Percentiles rank a stretch among this genome's conserved stretches.
Conservation (phyloP, 2,329 filamentous ascomycete species). For the Curvularia spicifera region DNA sequence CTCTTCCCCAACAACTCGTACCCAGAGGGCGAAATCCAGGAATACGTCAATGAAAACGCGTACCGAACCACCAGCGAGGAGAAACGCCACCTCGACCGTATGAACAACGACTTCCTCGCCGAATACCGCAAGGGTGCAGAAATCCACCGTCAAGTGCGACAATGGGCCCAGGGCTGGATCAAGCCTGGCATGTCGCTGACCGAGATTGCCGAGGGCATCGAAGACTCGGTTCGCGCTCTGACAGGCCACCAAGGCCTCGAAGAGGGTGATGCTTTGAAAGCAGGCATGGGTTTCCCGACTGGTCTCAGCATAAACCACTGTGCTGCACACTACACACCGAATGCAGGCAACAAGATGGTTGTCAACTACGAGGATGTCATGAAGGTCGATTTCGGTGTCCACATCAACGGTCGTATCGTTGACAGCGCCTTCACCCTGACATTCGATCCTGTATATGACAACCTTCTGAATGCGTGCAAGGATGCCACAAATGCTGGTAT, state of each 20-base stretch:
- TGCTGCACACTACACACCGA: conserved; percentile 86
- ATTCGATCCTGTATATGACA: conserved; percentile 72
- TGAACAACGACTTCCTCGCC: conserved; percentile 77
- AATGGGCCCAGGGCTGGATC: conserved; percentile 80
- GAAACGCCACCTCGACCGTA: conserved; percentile 80
- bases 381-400: conserved; percentile 76
- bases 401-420: conserved; percentile 73
- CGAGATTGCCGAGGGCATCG: conserved; percentile 86
- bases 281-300: conserved; percentile 86
- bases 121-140: conserved; percentile 88
- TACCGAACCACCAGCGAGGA: conserved; percentile 84
- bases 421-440: conserved; percentile 74
- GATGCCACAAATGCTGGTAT: conserved; percentile 78
- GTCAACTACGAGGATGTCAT: conserved; percentile 71
- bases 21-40: conserved; percentile 77
- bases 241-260: conserved; percentile 77
- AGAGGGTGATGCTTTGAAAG: conserved; percentile 78
- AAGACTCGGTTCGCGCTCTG: conserved; percentile 78
- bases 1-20: conserved; percentile 76
- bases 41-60: conserved; percentile 78
- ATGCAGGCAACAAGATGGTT: conserved; percentile 80
- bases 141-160: conserved; percentile 84
- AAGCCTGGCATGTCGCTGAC: conserved; percentile 81
- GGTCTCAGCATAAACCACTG: conserved; percentile 85
- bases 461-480: conserved; percentile 69